Conservation (phyloP, 306 rosid species). For the Casuarina glauca region DNA sequence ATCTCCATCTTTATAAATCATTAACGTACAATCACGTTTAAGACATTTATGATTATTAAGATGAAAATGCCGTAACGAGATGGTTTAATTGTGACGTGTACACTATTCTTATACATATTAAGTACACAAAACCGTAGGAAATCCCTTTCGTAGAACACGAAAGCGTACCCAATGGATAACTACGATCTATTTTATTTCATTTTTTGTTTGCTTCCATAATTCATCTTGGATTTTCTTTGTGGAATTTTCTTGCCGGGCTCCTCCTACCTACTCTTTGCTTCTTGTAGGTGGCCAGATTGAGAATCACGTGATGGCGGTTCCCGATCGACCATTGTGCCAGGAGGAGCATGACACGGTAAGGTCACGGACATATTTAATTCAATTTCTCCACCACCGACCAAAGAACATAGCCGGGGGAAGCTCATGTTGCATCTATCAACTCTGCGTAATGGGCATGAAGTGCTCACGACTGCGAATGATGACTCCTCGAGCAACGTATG, state of each 20-base stretch:
- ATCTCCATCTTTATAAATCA: too few species aligned
- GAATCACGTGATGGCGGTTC: background rate
- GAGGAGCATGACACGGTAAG: background rate
- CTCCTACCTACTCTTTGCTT: background rate
- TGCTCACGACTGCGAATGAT: too few species aligned
- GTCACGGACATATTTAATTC: background rate
- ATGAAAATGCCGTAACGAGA: background rate
- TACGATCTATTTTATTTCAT: too few species aligned
- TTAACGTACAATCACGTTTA: background rate
- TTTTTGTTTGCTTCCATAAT: too few species aligned
- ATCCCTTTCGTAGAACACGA: background rate
- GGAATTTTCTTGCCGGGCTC: too few species aligned
- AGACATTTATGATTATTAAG: background rate
- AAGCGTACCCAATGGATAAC: background rate
- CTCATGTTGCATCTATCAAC: too few species aligned
- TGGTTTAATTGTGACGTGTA: background rate
- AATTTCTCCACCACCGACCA: background rate
- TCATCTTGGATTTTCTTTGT: too few species aligned
- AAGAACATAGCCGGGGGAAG: too few species aligned
- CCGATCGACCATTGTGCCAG: background rate
- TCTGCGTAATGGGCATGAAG: too few species aligned
- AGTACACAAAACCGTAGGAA: background rate
- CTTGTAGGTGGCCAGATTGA: background rate
- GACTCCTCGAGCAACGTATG: too few species aligned
- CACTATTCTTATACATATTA: background rate